phyloP scores from a whole-genome alignment of 2,329 filamentous ascomycete genomes.

The Scorias spongiosa region DNA sequence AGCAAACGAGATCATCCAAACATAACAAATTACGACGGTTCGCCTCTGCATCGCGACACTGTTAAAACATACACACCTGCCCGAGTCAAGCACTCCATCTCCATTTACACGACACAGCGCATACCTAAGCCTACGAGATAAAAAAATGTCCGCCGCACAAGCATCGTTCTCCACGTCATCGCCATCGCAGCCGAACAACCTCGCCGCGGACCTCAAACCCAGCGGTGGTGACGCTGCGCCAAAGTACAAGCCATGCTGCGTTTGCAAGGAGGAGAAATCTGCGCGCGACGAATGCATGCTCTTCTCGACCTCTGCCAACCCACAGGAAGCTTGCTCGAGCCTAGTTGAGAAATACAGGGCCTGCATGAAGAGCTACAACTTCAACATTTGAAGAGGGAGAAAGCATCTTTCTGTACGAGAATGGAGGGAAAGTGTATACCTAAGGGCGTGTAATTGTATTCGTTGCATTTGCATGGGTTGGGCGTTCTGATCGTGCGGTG shows the following conservation, averaged over 20 bases:
- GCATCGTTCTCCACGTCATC: conserved; percentile 2
- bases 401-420: neutral
- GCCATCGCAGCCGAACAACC: conserved; percentile 24
- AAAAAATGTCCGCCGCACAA: neutral
- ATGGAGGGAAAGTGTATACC: neutral
- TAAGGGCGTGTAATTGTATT: neutral
- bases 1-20: no score
- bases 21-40: no score
- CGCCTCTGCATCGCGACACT: no score
- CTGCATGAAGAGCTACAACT: conserved; percentile 91
- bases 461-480: conserved; percentile 1
- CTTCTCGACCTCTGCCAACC: conserved; percentile 73
- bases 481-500: no score
- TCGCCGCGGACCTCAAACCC: conserved; percentile 30
- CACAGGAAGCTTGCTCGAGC: conserved; percentile 67
- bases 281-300: conserved; percentile 97
- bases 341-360: conserved; percentile 72
- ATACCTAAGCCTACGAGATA: no score
- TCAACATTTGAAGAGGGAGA: conserved; percentile 37
- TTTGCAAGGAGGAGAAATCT: conserved; percentile 90
- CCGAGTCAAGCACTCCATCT: no score
- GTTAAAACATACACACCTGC: no score
- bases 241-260: conserved; percentile 74
- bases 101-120: no score
- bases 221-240: conserved; percentile 19